Evolutionary conservation across 2,329 filamentous ascomycete species (phyloP), one percentile per base, ranked within the genome.

Genomic region (Hypoxylon sp.): DNA sequence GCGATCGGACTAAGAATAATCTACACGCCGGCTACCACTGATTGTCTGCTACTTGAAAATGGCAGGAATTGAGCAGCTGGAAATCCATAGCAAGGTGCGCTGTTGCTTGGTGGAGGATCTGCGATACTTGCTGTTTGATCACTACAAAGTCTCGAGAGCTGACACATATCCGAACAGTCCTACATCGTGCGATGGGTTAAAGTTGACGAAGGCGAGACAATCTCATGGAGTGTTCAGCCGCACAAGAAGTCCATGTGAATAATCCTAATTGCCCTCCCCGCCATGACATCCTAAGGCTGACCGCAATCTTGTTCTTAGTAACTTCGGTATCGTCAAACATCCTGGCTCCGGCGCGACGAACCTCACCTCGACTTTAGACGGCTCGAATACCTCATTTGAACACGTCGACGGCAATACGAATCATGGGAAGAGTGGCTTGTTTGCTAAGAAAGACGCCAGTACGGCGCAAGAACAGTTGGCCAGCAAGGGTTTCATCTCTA

Each of bases 131-230:
- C 20, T 26, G 15, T n/a, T 32, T 28, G 44, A 20, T 5, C 10
- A 20, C 47, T 28, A 17, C 20, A 28, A 51, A 41, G 13, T 34
- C n/a, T 44, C 56, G 48, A 67, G 17, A 52, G 61, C 57, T 62
- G 65, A 68, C 62, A 65, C 17, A 37, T 66, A 68, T 73, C 63
- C 72, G 55, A 70, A 58, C 71, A 98, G 95, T 97, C 93, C 68
- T 99, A 99, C 80, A 93, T 99, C 72, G 92, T 99, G 59, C 93
- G 95, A 75, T 99, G 95, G 94, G 92, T 97, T 71, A 91, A 93
- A 76, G 94, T 97, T 71, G 89, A 93, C 58, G 89, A 93, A 68
- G 91, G 91, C 56, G 90, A 97, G 78, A 97, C 94, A 52, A 93
- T 99, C 72, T 97, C 94, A 15, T 99, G 95, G 95, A 97, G 93